Base-by-base conservation (phyloP, 768 basidiomycete species). In the Tulasnella sp. region DNA sequence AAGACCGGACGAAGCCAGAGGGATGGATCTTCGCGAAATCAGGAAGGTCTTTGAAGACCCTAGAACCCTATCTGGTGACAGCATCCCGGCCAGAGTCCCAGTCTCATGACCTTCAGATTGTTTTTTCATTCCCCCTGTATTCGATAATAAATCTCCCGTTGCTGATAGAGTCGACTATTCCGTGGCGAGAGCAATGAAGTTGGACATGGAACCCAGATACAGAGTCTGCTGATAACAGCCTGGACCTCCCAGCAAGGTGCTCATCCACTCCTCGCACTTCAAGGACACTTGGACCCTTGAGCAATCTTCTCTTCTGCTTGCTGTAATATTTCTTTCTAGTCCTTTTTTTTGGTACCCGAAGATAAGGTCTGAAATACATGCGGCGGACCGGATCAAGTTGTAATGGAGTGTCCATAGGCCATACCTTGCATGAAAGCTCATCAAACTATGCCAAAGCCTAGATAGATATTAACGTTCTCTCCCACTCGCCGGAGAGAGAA, bases 1-100 rank as follows among this genome's bases (percentile, higher is more conserved):
- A 2, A 83, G 85, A 72, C 80, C 86, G 9, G 80, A 81, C 11
- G 85, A 84, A 13, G 15, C 37, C 20, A n/a, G 37, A 40, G 55
- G 78, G 20, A 71, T 78, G 23, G 72, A 67, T 35, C 1, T 51
- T 16, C 35, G 57, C 40, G 4, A 78, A 16, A 78, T 78, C 78
- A 40, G 77, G n/a, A 35, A 18, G 1, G 35, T 20, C 73, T 5
- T 79, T 20, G 78, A 78, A 26, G 37, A 78, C 18, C 7, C 61
- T 13, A 35, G 5, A 35, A 5, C 35, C 35, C 35, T 5, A 35
- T 5, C 35, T 5, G 32, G 32, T 35, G 26, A 67, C 15, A 15
- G 26, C 2, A 16, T 32, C 18, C 18, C 29, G 29, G 26, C 10
- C 29, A 5, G n/a, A 51, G n/a, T n/a, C 23, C 11, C 51, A n/a